Conservation (phyloP, 2,329 filamentous ascomycete genomes). For the Cercospora berteroae region DNA sequence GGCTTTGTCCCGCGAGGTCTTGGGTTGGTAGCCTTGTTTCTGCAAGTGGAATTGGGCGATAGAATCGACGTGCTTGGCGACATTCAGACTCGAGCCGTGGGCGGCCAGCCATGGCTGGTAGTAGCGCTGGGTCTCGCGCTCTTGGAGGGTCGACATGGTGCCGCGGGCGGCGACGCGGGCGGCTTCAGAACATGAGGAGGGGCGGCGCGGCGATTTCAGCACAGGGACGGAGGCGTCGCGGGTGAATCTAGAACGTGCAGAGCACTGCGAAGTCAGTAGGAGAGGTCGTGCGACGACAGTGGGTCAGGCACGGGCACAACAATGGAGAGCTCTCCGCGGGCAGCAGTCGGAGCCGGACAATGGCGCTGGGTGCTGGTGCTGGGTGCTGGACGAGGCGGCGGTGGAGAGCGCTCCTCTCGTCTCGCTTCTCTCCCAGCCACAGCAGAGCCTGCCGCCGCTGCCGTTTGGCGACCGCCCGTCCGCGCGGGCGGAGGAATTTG, state of each 20-base stretch:
- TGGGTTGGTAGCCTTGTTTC: conserved; percentile 26
- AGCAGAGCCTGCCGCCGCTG: neutral
- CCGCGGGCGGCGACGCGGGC: neutral
- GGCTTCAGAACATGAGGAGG: neutral
- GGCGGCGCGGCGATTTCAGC: neutral
- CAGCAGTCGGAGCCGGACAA: neutral
- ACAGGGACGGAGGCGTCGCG: neutral
- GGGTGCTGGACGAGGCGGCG: neutral
- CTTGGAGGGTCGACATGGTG: conserved; percentile 10
- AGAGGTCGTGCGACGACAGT: neutral
- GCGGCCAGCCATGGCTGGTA: conserved; percentile 30
- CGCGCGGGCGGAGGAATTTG: neutral
- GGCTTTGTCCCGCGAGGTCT: conserved; percentile 32
- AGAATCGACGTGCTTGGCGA: conserved; percentile 30
- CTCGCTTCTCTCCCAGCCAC: neutral
- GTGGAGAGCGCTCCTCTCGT: neutral
- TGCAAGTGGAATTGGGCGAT: conserved; percentile 27
- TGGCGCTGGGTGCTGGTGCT: neutral
- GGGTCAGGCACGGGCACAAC: neutral
- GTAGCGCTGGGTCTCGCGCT: conserved; percentile 22
- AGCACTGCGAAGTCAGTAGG: neutral
- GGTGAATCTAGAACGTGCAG: neutral
- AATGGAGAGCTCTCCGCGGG: neutral
- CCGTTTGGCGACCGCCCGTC: neutral
- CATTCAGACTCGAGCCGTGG: conserved; percentile 28